Evolutionary conservation across 371 early-diverging fungal genomes (phyloP), one percentile per base, ranked within the genome.

Genomic region (Syncephalastrum sp.): DNA sequence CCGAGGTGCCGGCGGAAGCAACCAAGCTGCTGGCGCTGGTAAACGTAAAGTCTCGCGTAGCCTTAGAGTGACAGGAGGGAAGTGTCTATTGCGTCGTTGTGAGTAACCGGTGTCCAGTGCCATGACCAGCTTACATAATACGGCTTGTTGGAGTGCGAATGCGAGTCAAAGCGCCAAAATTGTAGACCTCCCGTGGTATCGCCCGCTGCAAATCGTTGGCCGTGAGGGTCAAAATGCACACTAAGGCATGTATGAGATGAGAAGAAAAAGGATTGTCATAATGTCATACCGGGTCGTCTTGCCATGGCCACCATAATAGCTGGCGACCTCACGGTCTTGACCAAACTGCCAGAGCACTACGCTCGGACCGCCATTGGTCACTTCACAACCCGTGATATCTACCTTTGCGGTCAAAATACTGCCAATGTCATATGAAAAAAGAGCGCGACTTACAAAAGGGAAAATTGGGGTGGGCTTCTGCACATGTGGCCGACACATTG

Each of bases 81-180:
- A 5, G 69, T 68, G 76, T 81, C 54, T 33, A 33, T 33, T 33
- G 38, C 38, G 12, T 33, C 38, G 38, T 27, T 59, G 63, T 2
- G 12, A 50, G 25, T 5, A 52, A 3, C 43, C 5, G 10, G n/a
- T 33, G 1, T 10, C 38, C 38, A 10, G 10, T 10, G 2, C 38
- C 38, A 33, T 8, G 13, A 46, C 21, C 14, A n/a, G 47, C 57
- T 49, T 63, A 72, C 76, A 65, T 75, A 80, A 47, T 76, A 80
- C 0, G 91, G 89, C 50, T 77, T 80, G 19, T 83, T 74, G 0
- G 88, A 77, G 19, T 84, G 75, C 15, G 82, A 72, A 55, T 82
- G 82, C 1, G 88, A 81, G 59, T 91, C 91, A 57, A 91, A 91
- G 41, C 84, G 61, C 89, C 91, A 91, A 23, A 93, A 68, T 46